Evolutionary conservation across 192 early-diverging fungal genomes (phyloP).

Genomic region (Gamsiella multidivaricata): DNA sequence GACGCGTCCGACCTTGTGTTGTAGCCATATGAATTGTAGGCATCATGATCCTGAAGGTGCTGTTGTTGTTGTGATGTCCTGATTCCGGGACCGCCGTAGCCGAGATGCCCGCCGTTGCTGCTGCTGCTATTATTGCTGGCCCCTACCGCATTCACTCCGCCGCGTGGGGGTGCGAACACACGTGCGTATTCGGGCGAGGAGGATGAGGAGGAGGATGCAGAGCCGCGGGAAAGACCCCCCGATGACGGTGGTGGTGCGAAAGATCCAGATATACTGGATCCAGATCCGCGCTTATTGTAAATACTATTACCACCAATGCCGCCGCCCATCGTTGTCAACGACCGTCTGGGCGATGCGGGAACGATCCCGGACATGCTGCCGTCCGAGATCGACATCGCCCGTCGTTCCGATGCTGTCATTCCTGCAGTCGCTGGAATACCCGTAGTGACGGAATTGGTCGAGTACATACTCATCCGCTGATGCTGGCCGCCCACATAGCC

Average conservation of each 20-base stretch:
- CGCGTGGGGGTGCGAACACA: slow-evolving; percentile 21
- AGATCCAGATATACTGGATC: background rate
- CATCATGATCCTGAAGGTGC: background rate
- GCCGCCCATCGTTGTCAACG: too few species aligned
- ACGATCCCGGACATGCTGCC: too few species aligned
- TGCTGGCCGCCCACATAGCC: background rate
- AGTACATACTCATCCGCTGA: slow-evolving; percentile 11
- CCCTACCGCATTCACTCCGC: too few species aligned
- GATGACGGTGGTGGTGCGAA: background rate
- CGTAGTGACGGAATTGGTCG: too few species aligned
- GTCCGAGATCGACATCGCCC: too few species aligned
- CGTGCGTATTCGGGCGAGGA: slow-evolving; percentile 20
- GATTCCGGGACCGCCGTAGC: background rate
- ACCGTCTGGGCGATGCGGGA: too few species aligned
- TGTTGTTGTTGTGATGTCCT: slow-evolving; percentile 2
- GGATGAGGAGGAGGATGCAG: background rate
- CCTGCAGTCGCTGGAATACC: too few species aligned
- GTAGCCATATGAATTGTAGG: background rate
- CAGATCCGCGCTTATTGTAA: too few species aligned
- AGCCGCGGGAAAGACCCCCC: background rate
- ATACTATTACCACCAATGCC: background rate
- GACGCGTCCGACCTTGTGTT: slow-evolving; percentile 1
- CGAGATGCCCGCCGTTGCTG: background rate
- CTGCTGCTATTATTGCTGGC: background rate
- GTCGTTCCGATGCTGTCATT: too few species aligned